Base-by-base conservation (phyloP, 495 filamentous ascomycete species). In the Lasiosphaeria ovina region DNA sequence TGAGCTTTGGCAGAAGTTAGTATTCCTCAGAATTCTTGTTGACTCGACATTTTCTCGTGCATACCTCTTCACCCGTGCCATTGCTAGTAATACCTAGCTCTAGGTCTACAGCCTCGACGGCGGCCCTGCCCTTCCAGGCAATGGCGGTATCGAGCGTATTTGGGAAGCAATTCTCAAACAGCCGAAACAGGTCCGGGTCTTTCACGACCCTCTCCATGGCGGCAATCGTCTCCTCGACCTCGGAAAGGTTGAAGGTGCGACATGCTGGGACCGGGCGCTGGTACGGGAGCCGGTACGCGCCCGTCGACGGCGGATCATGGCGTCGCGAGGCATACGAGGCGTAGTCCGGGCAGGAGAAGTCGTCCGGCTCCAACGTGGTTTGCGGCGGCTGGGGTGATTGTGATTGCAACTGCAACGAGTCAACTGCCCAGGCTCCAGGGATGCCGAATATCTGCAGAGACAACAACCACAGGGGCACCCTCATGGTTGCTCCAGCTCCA, bases 91-190 rank as follows among this genome's bases (percentile, higher is more conserved):
- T 14, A 0, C 16, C 44, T 47, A n/a, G 12, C 62, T 77, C 72
- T 54, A 69, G 24, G 24, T 24, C 24, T 24, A 2, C 24, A 24
- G 24, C 24, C 24, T 24, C 24, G 24, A 24, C 24, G 24, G 24
- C 68, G 14, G 83, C 79, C 55, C 74, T 72, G 2, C 86, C 86
- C 61, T 77, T 82, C 85, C 84, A 89, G 54, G 77, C 79, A 59
- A 90, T 79, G 3, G 87, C 83, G 4, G 87, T 90, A 63, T 89
- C 87, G 51, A 90, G 72, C 2, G 85, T 87, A 69, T 87, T 88
- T 0, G 87, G 85, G 59, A 81, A 90, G 5, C 79, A 69, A 63
- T 90, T 89, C 61, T 81, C 66, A 66, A 89, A 90, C 16, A 90
- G 75, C 4, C 84, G 82, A 68, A 76, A 81, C 8, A 89, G 77